phyloP scores from a whole-genome alignment of 768 basidiomycete species.

The Botryobasidium botryosum region DNA sequence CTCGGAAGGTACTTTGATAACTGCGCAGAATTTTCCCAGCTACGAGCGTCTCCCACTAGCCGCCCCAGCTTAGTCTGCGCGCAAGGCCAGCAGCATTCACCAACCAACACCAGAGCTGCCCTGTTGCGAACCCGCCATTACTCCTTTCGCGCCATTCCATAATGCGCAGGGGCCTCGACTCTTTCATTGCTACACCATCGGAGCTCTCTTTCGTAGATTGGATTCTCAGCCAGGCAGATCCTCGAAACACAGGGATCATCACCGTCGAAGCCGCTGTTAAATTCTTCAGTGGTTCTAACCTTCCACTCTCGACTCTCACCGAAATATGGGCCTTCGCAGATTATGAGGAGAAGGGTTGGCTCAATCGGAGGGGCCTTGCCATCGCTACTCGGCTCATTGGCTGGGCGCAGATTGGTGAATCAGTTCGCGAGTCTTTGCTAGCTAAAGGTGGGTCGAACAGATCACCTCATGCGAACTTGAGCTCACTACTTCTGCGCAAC shows the following conservation, averaged over 20 bases:
- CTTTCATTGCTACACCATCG: slow-evolving; percentile 30
- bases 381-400: slow-evolving; percentile 83
- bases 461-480: background rate
- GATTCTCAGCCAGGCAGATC: slow-evolving; percentile 57
- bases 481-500: background rate
- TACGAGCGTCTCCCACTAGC: too few species aligned
- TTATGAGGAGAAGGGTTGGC: slow-evolving; percentile 82
- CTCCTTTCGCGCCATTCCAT: too few species aligned
- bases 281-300: slow-evolving; percentile 68
- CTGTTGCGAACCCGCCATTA: too few species aligned
- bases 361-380: slow-evolving; percentile 76
- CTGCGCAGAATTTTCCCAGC: too few species aligned
- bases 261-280: slow-evolving; percentile 84
- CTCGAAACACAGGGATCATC: slow-evolving; percentile 65
- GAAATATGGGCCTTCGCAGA: slow-evolving; percentile 92
- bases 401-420: slow-evolving; percentile 78
- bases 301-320: slow-evolving; percentile 60
- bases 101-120: too few species aligned
- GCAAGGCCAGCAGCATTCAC: too few species aligned
- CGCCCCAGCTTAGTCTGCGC: too few species aligned
- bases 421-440: slow-evolving; percentile 41
- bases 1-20: too few species aligned
- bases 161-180: too few species aligned
- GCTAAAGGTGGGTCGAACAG: slow-evolving; percentile 42
- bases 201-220: slow-evolving; percentile 47